phyloP scores from a whole-genome alignment of 2,329 filamentous ascomycete species.

The Trichoderma sp. region DNA sequence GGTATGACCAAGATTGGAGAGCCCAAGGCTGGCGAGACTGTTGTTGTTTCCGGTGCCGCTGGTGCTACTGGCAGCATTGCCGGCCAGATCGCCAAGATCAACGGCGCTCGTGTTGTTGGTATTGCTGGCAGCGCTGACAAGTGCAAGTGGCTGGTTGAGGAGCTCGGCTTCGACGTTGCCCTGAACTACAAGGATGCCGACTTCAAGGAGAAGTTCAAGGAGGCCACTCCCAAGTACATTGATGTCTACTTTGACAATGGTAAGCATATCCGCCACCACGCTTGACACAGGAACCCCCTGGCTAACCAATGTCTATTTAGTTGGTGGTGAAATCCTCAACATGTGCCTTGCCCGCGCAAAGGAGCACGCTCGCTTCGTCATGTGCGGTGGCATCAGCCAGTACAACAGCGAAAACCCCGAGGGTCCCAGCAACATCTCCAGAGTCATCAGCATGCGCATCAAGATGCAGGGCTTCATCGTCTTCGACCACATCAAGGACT shows the following conservation, averaged over 20 bases:
- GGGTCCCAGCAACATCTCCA: constrained; percentile 58
- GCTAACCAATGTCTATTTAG: constrained; percentile 32
- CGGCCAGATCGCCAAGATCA: constrained; percentile 76
- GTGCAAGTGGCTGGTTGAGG: constrained; percentile 63
- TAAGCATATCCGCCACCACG: constrained; percentile 23
- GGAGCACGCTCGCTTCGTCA: constrained; percentile 63
- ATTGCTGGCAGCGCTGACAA: constrained; percentile 68
- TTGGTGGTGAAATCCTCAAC: constrained; percentile 71
- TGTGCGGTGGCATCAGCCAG: constrained; percentile 70
- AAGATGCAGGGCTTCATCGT: constrained; percentile 73
- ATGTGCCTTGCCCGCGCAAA: constrained; percentile 65
- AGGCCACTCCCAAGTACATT: constrained; percentile 59
- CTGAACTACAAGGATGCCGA: constrained; percentile 69
- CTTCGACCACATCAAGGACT: constrained; percentile 65
- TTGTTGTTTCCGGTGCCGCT: constrained; percentile 76
- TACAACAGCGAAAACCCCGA: constrained; percentile 62
- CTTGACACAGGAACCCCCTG: too few species aligned
- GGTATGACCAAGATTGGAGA: constrained; percentile 69
- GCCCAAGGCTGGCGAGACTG: constrained; percentile 68
- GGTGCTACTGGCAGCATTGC: constrained; percentile 76
- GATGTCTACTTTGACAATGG: constrained; percentile 73
- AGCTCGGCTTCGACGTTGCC: constrained; percentile 67
- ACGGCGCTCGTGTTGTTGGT: constrained; percentile 63
- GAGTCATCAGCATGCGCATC: constrained; percentile 56
- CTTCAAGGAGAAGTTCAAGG: constrained; percentile 61